Evolutionary conservation across 305 asterid genomes (phyloP), one percentile per base, ranked within the genome.

Genomic region (Solanum aculeatissimum): DNA sequence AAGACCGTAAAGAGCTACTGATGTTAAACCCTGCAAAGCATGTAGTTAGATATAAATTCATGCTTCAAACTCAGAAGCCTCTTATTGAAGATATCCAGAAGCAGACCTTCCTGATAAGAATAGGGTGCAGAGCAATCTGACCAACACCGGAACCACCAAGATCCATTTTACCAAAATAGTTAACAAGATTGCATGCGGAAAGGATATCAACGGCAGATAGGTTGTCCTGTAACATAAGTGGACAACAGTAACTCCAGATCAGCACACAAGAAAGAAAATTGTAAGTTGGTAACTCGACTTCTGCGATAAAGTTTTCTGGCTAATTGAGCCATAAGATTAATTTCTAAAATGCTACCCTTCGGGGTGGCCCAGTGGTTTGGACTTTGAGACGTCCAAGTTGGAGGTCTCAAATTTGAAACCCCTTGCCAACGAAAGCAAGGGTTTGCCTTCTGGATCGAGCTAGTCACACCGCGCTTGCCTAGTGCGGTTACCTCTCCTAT

Each of bases 81-180:
- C 51, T 32, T 13, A 83, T n/a, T 70, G 42, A 80, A 85, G 74
- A 88, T 53, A 83, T 49, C 55, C 54, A 54, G 53, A 77, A 72
- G 63, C 87, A 69, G 78, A 96, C 99, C 98, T 96, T 96, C 85
- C 89, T 92, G 43, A 96, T 90, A 60, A 96, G 98, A 90, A 96
- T 95, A 45, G 99, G 98, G 90, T 86, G 91, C 83, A 96, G 91
- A 87, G 97, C 92, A 42, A 96, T 95, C 93, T 95, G 97, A 71
- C 99, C 99, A 81, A 96, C 98, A 82, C 99, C 98, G 84, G 98
- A 93, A 86, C 99, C 98, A 85, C 97, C 99, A 83, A 96, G 97
- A 88, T 83, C 95, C 98, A 95, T 93, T 90, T 96, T 96, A 18
- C 99, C 99, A 65, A 96, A 96, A 90, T 96, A 96, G 87, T 96